Conservation (phyloP, 129 eudicot species). For the Flaveria trinervia region DNA sequence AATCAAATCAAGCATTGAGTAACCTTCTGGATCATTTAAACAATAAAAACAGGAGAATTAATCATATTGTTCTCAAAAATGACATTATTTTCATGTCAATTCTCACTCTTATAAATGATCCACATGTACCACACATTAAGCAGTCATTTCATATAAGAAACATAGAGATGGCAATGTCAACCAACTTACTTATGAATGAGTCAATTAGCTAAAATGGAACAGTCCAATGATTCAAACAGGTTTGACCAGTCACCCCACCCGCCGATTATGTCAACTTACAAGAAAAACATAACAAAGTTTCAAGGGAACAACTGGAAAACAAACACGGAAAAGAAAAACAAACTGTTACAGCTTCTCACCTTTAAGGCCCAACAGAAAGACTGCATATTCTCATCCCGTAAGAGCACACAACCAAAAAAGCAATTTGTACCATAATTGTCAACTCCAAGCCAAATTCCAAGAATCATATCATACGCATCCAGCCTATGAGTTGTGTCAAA, state of each 20-base stretch:
- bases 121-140: slow-evolving; percentile 10
- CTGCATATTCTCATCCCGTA: slow-evolving; percentile 74
- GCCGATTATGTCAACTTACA: not conserved
- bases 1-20: not conserved
- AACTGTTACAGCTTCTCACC: slow-evolving; percentile 43
- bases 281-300: not conserved
- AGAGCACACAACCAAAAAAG: slow-evolving; percentile 71
- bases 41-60: not conserved
- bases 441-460: slow-evolving; percentile 86
- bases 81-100: not conserved
- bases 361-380: slow-evolving; percentile 86
- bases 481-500: slow-evolving; percentile 83
- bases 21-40: slow-evolving; percentile 8
- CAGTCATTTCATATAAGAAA: not conserved
- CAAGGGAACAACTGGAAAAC: slow-evolving; percentile 9
- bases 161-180: not conserved
- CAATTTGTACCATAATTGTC: slow-evolving; percentile 76
- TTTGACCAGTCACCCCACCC: not conserved
- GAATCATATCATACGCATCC: slow-evolving; percentile 87
- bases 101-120: slow-evolving; percentile 11
- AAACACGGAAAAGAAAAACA: not conserved
- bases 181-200: not conserved
- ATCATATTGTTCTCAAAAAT: slow-evolving; percentile 5
- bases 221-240: not conserved
- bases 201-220: not conserved